These are phyloP conservation scores for Backusella macrospora DNA, from an alignment of 192 early-diverging fungal species.

Conservation along the genomic window DNA sequence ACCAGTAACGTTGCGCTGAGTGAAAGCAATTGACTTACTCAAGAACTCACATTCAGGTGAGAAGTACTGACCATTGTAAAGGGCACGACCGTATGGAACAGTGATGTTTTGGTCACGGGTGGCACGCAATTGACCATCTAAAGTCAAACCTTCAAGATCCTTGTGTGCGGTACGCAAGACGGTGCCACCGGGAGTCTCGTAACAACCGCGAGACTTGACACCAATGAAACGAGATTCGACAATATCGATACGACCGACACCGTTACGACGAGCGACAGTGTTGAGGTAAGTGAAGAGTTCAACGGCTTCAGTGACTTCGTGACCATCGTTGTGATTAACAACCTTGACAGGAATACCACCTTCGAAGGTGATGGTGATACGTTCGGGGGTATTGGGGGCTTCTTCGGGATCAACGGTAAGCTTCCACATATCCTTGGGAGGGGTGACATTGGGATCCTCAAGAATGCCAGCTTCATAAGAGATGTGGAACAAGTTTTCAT, in stretches of 20 bases:
- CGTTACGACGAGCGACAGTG: constrained; percentile 93
- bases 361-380: constrained; percentile 88
- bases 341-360: constrained; percentile 89
- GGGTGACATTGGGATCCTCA: constrained; percentile 93
- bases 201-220: constrained; percentile 98
- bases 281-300: constrained; percentile 96
- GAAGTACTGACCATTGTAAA: constrained; percentile 98
- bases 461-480: constrained; percentile 99
- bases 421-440: constrained; percentile 99
- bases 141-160: constrained; percentile 92
- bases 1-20: constrained; percentile 89
- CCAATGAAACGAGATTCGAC: constrained; percentile 99
- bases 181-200: constrained; percentile 98
- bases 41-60: constrained; percentile 94
- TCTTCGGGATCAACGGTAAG: constrained; percentile 97
- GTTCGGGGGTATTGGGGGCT: constrained; percentile 95
- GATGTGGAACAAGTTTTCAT: constrained; percentile 99
- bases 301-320: constrained; percentile 65
- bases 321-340: constrained; percentile 76
- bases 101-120: constrained; percentile 92
- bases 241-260: constrained; percentile 98
- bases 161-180: constrained; percentile 94
- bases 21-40: constrained; percentile 76
- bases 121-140: constrained; percentile 95
- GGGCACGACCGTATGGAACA: constrained; percentile 67